Base-by-base conservation (phyloP, 495 filamentous ascomycete species). In the Usnea hakonensis region DNA sequence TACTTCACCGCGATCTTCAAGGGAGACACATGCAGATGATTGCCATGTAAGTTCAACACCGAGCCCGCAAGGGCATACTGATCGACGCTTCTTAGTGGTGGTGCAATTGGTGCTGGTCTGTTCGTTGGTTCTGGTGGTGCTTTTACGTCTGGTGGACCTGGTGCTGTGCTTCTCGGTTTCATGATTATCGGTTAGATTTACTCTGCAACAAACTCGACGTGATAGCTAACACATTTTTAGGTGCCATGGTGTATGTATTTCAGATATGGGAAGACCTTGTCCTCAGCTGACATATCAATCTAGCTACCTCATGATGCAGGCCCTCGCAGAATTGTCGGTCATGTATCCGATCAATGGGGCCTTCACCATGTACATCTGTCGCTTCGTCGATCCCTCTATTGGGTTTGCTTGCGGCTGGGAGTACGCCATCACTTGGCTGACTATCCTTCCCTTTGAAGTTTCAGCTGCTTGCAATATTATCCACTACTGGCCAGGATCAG, bases 21-120 rank as follows among this genome's bases (percentile, higher is more conserved):
- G 85, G 87, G 19, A 81, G 91, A 44, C 92, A 97, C 78, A 71
- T 96, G 65, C 91, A 96, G 79, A 96, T 96, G 91, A 96, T 96
- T 78, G 92, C 92, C 9, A 95, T 52, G 66, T 52, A 52, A 52
- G 14, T 52, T 11, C 19, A 52, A 21, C 48, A 52, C 48, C 48
- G 48, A 52, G 48, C 32, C 48, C 48, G 23, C 48, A 52, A 52
- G 48, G 26, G 23, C 21, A 52, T 52, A 52, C 48, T 52, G 48
- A 52, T 30, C 21, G 48, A 52, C 21, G 48, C 48, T 30, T 52
- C 48, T 52, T 52, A 52, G 48, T 52, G 78, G 79, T 60, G 81
- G 80, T 60, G 74, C 81, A 10, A 82, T 84, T 61, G 81, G 82
- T 57, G 79, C 81, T 63, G 81, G 81, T 75, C 76, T 84, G 26